A percentile compares a stretch with the other conserved stretches of the same genome.
phyloP scores from a whole-genome alignment of 1,284 basidiomycete species.

The Trametes versicolor region DNA sequence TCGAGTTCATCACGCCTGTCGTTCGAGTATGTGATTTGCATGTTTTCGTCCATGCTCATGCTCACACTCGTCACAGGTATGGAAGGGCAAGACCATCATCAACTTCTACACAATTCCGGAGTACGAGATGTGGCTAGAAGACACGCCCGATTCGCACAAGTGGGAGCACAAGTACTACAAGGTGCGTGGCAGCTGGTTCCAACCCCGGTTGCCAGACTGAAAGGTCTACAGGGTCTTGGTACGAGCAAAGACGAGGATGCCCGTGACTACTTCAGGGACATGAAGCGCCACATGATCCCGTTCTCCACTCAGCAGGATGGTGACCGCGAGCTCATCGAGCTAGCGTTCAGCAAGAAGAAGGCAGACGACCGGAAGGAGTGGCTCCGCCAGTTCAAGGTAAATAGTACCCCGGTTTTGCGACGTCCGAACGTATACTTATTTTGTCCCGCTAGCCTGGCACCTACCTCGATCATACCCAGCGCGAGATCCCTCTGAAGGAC shows the following conservation, averaged over 20 bases:
- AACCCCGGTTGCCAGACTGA: background rate
- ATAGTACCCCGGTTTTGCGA: constrained; percentile 21
- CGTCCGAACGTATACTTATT: background rate
- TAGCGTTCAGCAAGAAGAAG: constrained; percentile 99
- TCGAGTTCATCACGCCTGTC: constrained; percentile 99
- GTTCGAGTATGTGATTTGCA: constrained; percentile 76
- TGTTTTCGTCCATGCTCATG: background rate
- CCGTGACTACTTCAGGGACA: constrained; percentile 92
- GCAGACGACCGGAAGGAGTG: constrained; percentile 99
- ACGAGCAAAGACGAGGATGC: constrained; percentile 92
- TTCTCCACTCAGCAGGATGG: constrained; percentile 87
- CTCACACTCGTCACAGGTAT: constrained; percentile 58
- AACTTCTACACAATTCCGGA: constrained; percentile 99
- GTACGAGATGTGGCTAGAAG: constrained; percentile 93
- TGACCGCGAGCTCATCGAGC: constrained; percentile 92
- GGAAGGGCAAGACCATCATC: constrained; percentile 83
- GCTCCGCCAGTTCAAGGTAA: constrained; percentile 91
- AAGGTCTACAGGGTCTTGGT: constrained; percentile 84
- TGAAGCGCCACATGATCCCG: constrained; percentile 94
- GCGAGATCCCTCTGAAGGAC: constrained; percentile 89
- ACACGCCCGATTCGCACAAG: constrained; percentile 81
- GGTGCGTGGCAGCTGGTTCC: constrained; percentile 53
- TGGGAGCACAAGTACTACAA: constrained; percentile 99
- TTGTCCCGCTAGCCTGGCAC: constrained; percentile 83
- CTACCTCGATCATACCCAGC: constrained; percentile 90